phyloP scores from a whole-genome alignment of 2,329 filamentous ascomycete genomes.

The Celoporthe dispersa region DNA sequence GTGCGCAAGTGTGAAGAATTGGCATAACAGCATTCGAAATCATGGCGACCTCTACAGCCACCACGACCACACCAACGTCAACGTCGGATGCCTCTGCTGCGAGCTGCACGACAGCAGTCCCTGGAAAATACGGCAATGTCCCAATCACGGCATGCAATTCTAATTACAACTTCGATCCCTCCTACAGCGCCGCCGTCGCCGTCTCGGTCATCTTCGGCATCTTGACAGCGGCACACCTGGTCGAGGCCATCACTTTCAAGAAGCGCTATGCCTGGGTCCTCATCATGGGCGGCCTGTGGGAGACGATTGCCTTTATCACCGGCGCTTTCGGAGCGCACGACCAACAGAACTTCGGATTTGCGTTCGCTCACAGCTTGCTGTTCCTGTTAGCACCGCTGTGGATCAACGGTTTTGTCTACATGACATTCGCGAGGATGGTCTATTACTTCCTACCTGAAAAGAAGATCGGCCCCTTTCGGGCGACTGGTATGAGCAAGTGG shows the following conservation, averaged over 20 bases:
- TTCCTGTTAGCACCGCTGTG: conserved; percentile 49
- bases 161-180: conserved; percentile 37
- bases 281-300: conserved; percentile 46
- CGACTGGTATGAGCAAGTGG: conserved; percentile 45
- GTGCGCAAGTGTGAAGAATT: not conserved
- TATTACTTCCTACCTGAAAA: conserved; percentile 44
- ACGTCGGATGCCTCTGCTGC: not conserved
- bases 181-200: conserved; percentile 35
- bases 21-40: not conserved
- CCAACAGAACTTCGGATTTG: conserved; percentile 43
- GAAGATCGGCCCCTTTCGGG: conserved; percentile 37
- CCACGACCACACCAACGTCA: not conserved
- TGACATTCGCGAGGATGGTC: conserved; percentile 47
- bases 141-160: conserved; percentile 36
- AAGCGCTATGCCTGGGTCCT: conserved; percentile 42
- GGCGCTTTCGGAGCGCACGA: conserved; percentile 42
- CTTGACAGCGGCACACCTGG: conserved; percentile 33
- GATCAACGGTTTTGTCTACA: conserved; percentile 52
- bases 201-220: conserved; percentile 35
- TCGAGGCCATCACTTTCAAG: conserved; percentile 33
- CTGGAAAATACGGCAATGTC: conserved; percentile 35
- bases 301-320: conserved; percentile 44
- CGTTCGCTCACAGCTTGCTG: conserved; percentile 40
- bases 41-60: conserved; percentile 4
- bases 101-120: conserved; percentile 10